Conservation (phyloP, 441 rosid species). For the Pelargonium fulgidum region DNA sequence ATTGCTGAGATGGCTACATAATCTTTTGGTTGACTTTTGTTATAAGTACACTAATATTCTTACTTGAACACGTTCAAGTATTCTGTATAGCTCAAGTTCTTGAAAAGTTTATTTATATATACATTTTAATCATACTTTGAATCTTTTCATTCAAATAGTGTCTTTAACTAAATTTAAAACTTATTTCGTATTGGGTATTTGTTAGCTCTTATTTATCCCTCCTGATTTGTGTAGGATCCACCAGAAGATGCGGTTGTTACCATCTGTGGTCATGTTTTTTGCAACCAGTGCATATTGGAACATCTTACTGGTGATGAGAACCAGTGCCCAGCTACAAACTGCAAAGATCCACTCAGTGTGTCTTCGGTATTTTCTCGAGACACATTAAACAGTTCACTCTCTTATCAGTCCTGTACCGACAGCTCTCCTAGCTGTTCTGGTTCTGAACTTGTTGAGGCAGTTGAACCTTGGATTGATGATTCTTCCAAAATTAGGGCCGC, state of each 20-base stretch:
- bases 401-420: constrained; percentile 32
- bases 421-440: constrained; percentile 29
- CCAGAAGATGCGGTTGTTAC: constrained; percentile 92
- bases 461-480: constrained; percentile 27
- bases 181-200: not conserved
- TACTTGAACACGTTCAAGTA: not conserved
- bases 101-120: not conserved
- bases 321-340: constrained; percentile 52
- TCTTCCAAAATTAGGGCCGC: constrained; percentile 89
- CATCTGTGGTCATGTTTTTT: constrained; percentile 76
- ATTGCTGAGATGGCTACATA: too few species aligned
- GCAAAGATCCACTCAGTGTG: constrained; percentile 43
- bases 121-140: too few species aligned
- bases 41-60: not conserved
- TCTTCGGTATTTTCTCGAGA: constrained; percentile 55
- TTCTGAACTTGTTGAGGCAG: constrained; percentile 30
- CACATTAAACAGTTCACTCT: constrained; percentile 35
- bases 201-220: not conserved
- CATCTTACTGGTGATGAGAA: constrained; percentile 63
- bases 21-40: not conserved
- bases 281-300: constrained; percentile 75
- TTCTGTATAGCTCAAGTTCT: not conserved
- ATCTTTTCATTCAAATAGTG: too few species aligned
- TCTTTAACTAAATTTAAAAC: too few species aligned
- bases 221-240: constrained; percentile 49